Evolutionary conservation across 2,329 filamentous ascomycete species (phyloP).

Genomic region (Fusarium hostae): DNA sequence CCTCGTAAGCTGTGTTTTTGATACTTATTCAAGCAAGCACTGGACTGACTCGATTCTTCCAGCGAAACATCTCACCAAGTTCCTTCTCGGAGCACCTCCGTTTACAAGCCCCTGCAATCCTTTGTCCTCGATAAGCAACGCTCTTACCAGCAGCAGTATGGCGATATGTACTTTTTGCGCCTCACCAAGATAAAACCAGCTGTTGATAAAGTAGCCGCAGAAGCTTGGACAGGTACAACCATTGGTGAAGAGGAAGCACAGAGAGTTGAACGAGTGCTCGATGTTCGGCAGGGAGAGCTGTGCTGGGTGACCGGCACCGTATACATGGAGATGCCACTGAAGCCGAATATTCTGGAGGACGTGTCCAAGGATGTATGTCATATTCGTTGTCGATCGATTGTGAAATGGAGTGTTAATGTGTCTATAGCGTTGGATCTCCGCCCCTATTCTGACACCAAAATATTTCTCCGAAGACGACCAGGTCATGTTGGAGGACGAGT

Average conservation of each 20-base stretch:
- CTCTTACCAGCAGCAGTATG: conserved; percentile 94
- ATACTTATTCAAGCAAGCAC: neutral
- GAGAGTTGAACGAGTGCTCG: conserved; percentile 87
- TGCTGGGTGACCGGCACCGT: conserved; percentile 96
- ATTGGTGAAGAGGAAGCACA: conserved; percentile 81
- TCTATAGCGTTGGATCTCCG: conserved; percentile 84
- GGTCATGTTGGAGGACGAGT: conserved; percentile 95
- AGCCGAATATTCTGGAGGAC: conserved; percentile 95
- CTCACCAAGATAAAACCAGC: conserved; percentile 87
- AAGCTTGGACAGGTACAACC: conserved; percentile 81
- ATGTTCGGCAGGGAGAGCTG: conserved; percentile 93
- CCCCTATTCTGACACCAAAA: conserved; percentile 79
- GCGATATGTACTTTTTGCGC: conserved; percentile 96
- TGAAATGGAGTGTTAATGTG: conserved; percentile 1
- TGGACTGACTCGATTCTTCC: conserved; percentile 1
- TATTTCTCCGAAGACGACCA: conserved; percentile 77
- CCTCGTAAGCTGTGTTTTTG: conserved; percentile 44
- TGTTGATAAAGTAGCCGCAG: conserved; percentile 77
- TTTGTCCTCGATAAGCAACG: conserved; percentile 77
- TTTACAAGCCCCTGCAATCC: conserved; percentile 79
- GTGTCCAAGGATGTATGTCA: conserved; percentile 84
- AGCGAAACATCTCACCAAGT: conserved; percentile 51
- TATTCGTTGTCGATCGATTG: neutral
- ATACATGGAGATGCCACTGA: conserved; percentile 96
- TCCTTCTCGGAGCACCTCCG: conserved; percentile 64